These are phyloP conservation scores for Moesziomyces sp. DNA, from an alignment of 1,284 basidiomycete genomes.

Conservation along the genomic window DNA sequence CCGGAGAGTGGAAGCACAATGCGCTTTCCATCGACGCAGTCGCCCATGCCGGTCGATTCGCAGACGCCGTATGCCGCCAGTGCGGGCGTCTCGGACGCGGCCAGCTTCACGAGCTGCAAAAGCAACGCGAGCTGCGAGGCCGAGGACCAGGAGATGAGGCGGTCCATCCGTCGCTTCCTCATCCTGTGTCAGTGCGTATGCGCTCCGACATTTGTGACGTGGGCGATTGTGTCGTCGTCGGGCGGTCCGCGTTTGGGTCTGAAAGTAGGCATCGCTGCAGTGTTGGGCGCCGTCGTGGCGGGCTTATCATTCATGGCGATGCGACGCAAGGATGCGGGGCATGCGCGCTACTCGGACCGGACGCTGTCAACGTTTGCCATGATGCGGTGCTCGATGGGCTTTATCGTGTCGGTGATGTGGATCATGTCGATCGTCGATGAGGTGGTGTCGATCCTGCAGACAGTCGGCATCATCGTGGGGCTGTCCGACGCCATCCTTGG, in stretches of 20 bases:
- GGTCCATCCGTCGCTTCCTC: constrained; percentile 44
- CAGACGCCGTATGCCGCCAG: neutral
- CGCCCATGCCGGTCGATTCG: constrained; percentile 9
- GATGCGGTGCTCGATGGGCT: constrained; percentile 56
- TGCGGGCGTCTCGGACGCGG: neutral
- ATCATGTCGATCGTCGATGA: constrained; percentile 66
- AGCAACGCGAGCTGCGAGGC: constrained; percentile 70
- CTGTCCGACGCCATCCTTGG: constrained; percentile 97
- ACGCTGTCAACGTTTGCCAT: constrained; percentile 31
- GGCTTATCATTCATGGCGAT: constrained; percentile 26
- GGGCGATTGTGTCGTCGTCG: constrained; percentile 46
- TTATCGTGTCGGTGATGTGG: constrained; percentile 61
- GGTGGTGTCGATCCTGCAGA: constrained; percentile 71
- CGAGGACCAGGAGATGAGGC: constrained; percentile 54
- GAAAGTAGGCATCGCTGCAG: constrained; percentile 26
- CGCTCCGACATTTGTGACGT: constrained; percentile 56
- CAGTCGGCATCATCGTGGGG: constrained; percentile 90
- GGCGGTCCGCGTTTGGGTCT: constrained; percentile 13
- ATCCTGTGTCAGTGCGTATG: constrained; percentile 52
- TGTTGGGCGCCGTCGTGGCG: constrained; percentile 9
- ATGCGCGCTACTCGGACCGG: constrained; percentile 36
- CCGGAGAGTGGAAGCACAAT: neutral
- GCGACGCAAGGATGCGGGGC: constrained; percentile 27
- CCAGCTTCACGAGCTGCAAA: constrained; percentile 18
- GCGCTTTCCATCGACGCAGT: constrained; percentile 5